A percentile compares a stretch with the other conserved stretches of the same genome.
These are phyloP conservation scores for Mycena kentingensis DNA, from an alignment of 768 basidiomycete species.

Conservation along the genomic window DNA sequence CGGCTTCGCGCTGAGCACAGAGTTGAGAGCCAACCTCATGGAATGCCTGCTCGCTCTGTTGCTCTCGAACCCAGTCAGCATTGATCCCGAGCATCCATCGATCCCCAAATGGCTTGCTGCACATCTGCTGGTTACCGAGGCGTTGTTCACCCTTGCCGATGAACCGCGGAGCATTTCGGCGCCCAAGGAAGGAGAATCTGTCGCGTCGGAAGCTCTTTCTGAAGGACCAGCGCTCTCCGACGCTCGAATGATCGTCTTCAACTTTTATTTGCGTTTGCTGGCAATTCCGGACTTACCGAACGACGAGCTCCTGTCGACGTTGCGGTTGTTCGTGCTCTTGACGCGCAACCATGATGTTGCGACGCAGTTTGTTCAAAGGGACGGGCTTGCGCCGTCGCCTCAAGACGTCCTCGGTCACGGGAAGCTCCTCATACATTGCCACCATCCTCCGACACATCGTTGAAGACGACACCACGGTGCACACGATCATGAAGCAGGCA, in stretches of 20 bases:
- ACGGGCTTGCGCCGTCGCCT: constrained; percentile 65
- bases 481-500: constrained; percentile 77
- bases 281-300: constrained; percentile 61
- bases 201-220: constrained; percentile 50
- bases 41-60: constrained; percentile 69
- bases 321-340: constrained; percentile 83
- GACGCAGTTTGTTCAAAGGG: constrained; percentile 63
- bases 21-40: constrained; percentile 61
- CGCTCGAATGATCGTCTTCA: constrained; percentile 68
- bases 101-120: constrained; percentile 88
- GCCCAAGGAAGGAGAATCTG: constrained; percentile 71
- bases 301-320: constrained; percentile 79
- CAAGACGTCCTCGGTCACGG: constrained; percentile 57
- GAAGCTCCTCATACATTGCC: constrained; percentile 80
- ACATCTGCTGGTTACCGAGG: constrained; percentile 83
- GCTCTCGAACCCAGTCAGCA: constrained; percentile 53
- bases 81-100: constrained; percentile 53
- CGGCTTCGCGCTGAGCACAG: constrained; percentile 56
- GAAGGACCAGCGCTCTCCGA: constrained; percentile 64
- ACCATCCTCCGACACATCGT: constrained; percentile 91
- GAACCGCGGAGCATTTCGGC: constrained; percentile 65
- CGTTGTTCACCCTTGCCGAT: constrained; percentile 74
- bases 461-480: constrained; percentile 70
- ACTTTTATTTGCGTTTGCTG: constrained; percentile 76
- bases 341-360: constrained; percentile 73